A percentile compares a stretch with the other conserved stretches of the same genome.
These are phyloP conservation scores for Prunus davidiana DNA, from an alignment of 306 rosid genomes.

Conservation along the genomic window DNA sequence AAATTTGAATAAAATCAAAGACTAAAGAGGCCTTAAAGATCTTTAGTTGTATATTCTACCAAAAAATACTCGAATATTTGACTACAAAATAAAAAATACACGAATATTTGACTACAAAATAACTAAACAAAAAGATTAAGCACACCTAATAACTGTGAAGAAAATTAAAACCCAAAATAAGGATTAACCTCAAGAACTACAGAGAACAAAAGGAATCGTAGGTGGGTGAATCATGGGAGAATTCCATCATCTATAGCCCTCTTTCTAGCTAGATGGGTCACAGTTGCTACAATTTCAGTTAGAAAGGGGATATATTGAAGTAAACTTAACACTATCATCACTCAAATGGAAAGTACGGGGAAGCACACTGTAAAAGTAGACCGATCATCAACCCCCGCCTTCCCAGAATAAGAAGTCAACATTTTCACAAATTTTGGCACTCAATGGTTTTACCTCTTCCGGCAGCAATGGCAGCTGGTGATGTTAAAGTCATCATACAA, in stretches of 20 bases:
- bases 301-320: neutral
- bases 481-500: conserved; percentile 92
- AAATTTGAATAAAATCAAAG: neutral
- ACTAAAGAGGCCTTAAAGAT: neutral
- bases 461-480: conserved; percentile 93
- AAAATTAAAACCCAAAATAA: neutral
- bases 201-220: neutral
- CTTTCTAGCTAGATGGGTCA: neutral
- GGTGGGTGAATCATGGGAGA: neutral
- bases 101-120: neutral
- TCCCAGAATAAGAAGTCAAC: neutral
- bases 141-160: neutral
- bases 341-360: neutral
- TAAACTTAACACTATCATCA: neutral
- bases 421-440: neutral
- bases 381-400: neutral
- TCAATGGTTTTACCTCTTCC: conserved; percentile 61
- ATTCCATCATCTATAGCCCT: neutral
- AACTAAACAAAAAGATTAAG: neutral
- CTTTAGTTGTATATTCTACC: neutral
- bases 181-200: neutral
- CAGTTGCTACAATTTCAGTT: neutral
- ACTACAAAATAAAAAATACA: neutral
- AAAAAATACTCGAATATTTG: neutral
- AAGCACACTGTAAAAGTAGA: neutral